Base-by-base conservation (phyloP, 2,329 filamentous ascomycete species). In the Claviceps lovelessii region DNA sequence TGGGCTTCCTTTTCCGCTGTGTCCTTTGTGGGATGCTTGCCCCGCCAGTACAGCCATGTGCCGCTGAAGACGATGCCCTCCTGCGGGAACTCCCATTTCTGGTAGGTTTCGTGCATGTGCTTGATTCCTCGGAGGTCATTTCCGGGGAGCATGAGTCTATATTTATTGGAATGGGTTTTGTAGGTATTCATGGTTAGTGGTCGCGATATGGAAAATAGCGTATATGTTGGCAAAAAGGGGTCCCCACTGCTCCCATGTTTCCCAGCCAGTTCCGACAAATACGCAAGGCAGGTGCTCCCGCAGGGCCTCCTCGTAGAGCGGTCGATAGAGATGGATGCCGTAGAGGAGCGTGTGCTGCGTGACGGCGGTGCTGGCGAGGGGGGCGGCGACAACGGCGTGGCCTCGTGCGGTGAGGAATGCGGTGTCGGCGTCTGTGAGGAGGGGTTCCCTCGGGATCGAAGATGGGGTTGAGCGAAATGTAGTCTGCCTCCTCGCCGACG, bases 381-480 rank as follows among this genome's bases (percentile, higher is more conserved):
- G 84, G 1, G 76, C 70, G 1, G 76, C 69, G 4, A 78, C 69
- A 4, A 77, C 70, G 2, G 67, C 54, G 52, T 80, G 78, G n/a
- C 80, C 78, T 0, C 84, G 74, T 28, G 72, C 68, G 56, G 71
- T 63, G 33, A 84, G 74, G 59, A 83, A 84, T 0, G 67, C 64
- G 41, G 66, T 71, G 61, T 81, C 78, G 0, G 69, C 66, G 1
- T 62, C 35, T 0, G 73, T 74, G 61, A 81, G 80, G 37, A 72
- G 60, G 0, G 79, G 79, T 96, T 57, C 86, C 83, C 42, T 88
- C 84, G 0, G 91, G 90, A 64, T 97, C 86, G 70, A 91, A 97
- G 58, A 97, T 83, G 10, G 91, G 91, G 64, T 90, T 93, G 58
- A 97, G 82, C 0, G 90, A 88, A 64, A 97, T 91, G 61, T 94